phyloP scores from a whole-genome alignment of 2,329 filamentous ascomycete genomes.

The Ilyonectria robusta region DNA sequence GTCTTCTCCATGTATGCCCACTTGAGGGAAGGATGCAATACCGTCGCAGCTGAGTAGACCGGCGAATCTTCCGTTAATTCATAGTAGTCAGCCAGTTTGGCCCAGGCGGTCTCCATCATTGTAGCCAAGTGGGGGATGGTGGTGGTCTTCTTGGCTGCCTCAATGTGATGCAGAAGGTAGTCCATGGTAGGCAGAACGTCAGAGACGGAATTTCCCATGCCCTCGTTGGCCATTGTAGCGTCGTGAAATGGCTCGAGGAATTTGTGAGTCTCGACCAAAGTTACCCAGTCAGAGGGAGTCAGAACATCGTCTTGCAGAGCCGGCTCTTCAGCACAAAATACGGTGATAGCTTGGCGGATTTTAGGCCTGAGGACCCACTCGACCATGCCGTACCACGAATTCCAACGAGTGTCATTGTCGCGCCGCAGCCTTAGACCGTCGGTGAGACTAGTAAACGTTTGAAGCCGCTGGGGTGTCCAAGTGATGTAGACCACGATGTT shows the following conservation, averaged over 20 bases:
- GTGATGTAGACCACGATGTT: neutral
- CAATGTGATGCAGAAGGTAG: neutral
- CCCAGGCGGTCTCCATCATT: neutral
- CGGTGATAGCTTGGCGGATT: neutral
- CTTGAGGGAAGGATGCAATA: neutral
- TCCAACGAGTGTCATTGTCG: slow-evolving; percentile 1
- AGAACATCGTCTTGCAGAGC: neutral
- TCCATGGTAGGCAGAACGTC: slow-evolving; percentile 1
- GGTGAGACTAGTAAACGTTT: neutral
- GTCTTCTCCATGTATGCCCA: neutral
- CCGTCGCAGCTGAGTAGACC: neutral
- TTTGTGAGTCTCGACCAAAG: neutral
- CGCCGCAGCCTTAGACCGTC: slow-evolving; percentile 1
- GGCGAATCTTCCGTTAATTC: neutral
- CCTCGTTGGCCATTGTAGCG: neutral
- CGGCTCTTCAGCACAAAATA: neutral
- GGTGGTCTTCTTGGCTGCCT: neutral
- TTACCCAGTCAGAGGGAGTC: slow-evolving; percentile 2
- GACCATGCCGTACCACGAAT: neutral
- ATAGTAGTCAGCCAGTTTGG: neutral
- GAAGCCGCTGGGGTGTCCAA: neutral
- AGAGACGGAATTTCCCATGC: neutral
- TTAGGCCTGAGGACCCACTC: neutral
- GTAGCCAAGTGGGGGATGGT: neutral
- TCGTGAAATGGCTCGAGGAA: slow-evolving; percentile 3